Evolutionary conservation across 441 rosid genomes (phyloP).

Genomic region (Bruguiera hainesii): DNA sequence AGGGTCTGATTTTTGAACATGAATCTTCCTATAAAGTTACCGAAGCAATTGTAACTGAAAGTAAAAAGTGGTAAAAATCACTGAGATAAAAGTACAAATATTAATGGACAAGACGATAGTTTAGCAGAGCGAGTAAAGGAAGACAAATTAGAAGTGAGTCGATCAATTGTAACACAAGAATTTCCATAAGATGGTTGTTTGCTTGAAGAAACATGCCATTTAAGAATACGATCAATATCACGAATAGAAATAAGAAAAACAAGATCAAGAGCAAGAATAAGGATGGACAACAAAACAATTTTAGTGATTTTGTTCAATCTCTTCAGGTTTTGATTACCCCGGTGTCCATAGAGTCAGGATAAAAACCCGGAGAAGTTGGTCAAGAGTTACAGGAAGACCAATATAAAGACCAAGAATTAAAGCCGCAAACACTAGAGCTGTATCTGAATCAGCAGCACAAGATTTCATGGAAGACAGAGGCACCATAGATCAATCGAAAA

Average conservation of each 20-base stretch:
- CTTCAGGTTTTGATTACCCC: no score
- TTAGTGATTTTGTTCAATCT: neutral
- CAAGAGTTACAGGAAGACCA: slow-evolving; percentile 23
- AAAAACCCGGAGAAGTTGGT: slow-evolving; percentile 19
- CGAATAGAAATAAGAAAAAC: neutral
- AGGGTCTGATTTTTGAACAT: slow-evolving; percentile 17
- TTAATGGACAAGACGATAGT: neutral
- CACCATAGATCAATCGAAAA: no score
- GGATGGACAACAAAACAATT: neutral
- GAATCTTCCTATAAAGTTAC: slow-evolving; percentile 19
- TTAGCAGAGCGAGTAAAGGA: slow-evolving; percentile 9
- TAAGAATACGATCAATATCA: neutral
- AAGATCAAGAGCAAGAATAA: neutral
- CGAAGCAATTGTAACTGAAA: slow-evolving; percentile 9
- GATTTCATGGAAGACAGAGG: slow-evolving; percentile 1
- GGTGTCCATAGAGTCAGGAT: neutral
- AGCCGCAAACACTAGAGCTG: neutral
- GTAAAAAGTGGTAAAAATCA: slow-evolving; percentile 2
- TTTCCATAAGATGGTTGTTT: neutral
- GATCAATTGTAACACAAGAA: slow-evolving; percentile 17
- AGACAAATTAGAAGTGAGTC: slow-evolving; percentile 30
- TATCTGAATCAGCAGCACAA: slow-evolving; percentile 5
- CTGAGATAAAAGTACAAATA: slow-evolving; percentile 10
- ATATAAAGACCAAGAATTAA: slow-evolving; percentile 8
- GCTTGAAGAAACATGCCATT: slow-evolving; percentile 15